Base-by-base conservation (phyloP, 1,139 yeast genomes). In the Suhomyces anneliseae region DNA sequence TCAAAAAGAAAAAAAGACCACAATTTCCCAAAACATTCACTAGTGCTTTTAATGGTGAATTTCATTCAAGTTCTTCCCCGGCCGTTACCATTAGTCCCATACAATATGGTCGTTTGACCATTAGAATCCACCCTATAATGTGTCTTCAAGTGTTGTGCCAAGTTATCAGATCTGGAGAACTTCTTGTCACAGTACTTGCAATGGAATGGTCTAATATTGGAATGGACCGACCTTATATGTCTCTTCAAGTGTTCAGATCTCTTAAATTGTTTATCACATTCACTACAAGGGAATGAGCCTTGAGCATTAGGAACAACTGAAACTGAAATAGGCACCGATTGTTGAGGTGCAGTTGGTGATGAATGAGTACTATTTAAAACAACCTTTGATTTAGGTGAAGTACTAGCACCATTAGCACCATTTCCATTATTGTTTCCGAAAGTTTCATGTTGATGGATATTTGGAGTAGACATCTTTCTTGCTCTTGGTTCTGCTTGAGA, bases 111-210 rank as follows among this genome's bases (percentile, higher is more conserved):
- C 5, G 73, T 68, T 15, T 69, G 61, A 12, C 78, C 78, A 45
- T 67, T 64, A 10, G 67, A 54, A 52, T 71, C 69, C 42, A 66
- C 51, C 29, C 54, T 36, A 37, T 51, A 46, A 54, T 76, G 81
- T 8, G 80, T 76, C 58, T 76, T 75, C 56, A 74, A 66, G 59
- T 76, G 81, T 55, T 75, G 80, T 10, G 79, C 78, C 59, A 76
- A 68, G 54, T 76, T 76, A 59, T 76, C 81, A 11, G 72, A 66
- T 48, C 81, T 58, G 48, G 73, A 66, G 51, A 76, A 76, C 59
- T 73, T 74, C 66, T 76, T 76, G 34, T 75, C 79, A 57, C 81
- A 76, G 54, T 68, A 71, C 49, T 71, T 71, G 60, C 81, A 76
- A 50, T 72, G 78, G 62, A 72, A 76, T 1, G 81, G 81, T 29